These are phyloP conservation scores for Yamadazyma sp. DNA, from an alignment of 805 yeast species.

Conservation along the genomic window DNA sequence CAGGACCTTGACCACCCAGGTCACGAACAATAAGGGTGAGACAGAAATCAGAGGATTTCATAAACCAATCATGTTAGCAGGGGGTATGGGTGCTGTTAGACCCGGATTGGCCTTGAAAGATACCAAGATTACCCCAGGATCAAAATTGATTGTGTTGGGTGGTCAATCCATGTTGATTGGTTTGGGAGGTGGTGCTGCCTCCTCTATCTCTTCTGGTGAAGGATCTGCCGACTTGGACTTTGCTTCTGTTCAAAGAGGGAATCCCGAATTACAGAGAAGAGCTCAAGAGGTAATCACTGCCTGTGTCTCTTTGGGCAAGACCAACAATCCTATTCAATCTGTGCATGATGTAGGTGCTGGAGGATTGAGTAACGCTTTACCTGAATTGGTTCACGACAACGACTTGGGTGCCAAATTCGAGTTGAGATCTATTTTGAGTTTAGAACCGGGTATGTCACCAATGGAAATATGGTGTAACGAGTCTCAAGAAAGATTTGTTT, in stretches of 20 bases:
- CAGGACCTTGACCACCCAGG: constrained; percentile 87
- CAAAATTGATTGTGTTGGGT: constrained; percentile 89
- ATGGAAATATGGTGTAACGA: constrained; percentile 99
- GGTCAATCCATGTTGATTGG: constrained; percentile 98
- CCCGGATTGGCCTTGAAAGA: constrained; percentile 90
- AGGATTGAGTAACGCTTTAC: constrained; percentile 94
- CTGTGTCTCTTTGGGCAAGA: constrained; percentile 77
- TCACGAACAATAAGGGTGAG: constrained; percentile 58
- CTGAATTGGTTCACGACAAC: constrained; percentile 96
- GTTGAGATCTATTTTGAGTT: constrained; percentile 81
- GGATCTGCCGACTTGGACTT: constrained; percentile 95
- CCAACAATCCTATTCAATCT: constrained; percentile 76
- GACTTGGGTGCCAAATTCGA: constrained; percentile 93
- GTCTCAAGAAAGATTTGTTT: constrained; percentile 96
- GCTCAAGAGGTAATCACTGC: constrained; percentile 97
- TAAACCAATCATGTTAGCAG: constrained; percentile 99
- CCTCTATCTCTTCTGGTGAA: constrained; percentile 93
- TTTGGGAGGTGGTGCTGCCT: constrained; percentile 99
- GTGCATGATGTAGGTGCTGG: constrained; percentile 99
- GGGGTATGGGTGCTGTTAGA: constrained; percentile 97
- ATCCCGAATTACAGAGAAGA: constrained; percentile 98
- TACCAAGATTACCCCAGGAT: constrained; percentile 85
- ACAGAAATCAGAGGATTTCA: constrained; percentile 92
- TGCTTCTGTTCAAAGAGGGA: constrained; percentile 98
- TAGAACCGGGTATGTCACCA: constrained; percentile 98